Base-by-base conservation (phyloP, 306 rosid genomes). In the Sesbania bispinosa region DNA sequence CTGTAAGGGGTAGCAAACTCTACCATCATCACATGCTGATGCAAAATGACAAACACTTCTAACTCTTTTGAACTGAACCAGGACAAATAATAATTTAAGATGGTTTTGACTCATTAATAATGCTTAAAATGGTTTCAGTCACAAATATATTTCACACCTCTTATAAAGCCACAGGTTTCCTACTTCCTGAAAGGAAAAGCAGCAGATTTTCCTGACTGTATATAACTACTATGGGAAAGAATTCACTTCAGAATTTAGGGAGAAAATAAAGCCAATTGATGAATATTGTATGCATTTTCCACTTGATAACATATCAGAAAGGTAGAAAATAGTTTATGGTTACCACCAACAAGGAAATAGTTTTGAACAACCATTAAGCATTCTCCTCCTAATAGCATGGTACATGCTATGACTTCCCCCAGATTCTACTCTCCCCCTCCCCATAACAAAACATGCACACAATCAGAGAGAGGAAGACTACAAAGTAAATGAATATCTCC, bases 1-100 rank as follows among this genome's bases (percentile, higher is more conserved):
- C 97, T 93, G 96, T 39, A 73, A 83, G 46, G 1, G 18, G 43
- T 29, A 52, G 73, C 41, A 78, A 33, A 75, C 11, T 26, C 58
- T 50, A 72, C 19, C 78, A 74, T 53, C 57, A 81, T 39, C 57
- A 77, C 24, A 76, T 69, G 47, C 63, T 54, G 3, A 74, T 67
- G 15, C 41, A 35, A 79, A 75, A 74, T 62, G 15, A 18, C 43
- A 41, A 24, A 10, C 10, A 33, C 19, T 58, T 53, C 47, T 21
- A 62, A 23, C 30, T 62, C 35, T 30, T 54, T 13, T 29, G 23
- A 38, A 45, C 50, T 33, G 18, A 74, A 36, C 26, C 30, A 21
- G 35, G 8, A 64, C 14, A 64, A 73, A 26, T 39, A 76, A 39
- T 54, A 76, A 73, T 36, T 26, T 46, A 32, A 52, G 15, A 43